Conservation (phyloP, 768 basidiomycete genomes). For the Tremella mesenterica region DNA sequence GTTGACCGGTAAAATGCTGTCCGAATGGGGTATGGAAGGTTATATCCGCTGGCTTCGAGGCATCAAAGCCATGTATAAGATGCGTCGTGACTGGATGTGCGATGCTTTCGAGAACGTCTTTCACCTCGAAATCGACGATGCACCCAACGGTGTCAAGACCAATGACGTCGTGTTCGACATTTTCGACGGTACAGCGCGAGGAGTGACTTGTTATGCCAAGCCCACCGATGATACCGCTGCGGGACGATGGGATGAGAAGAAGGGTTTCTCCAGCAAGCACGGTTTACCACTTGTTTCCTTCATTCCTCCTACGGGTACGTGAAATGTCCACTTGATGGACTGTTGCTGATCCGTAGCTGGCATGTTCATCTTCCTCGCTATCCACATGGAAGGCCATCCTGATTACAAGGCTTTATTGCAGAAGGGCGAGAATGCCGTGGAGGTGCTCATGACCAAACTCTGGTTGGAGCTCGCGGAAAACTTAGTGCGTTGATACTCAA, state of each 20-base stretch:
- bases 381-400: conserved; percentile 58
- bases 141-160: conserved; percentile 14
- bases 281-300: conserved; percentile 54
- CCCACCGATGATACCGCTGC: conserved; percentile 10
- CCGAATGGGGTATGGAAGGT: conserved; percentile 60
- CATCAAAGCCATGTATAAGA: conserved; percentile 45
- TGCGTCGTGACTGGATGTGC: conserved; percentile 47
- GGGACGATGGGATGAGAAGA: conserved; percentile 48
- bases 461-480: conserved; percentile 51
- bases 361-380: conserved; percentile 65
- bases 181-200: conserved; percentile 40
- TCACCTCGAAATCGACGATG: conserved; percentile 49
- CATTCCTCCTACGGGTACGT: conserved; percentile 55
- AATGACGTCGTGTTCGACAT: conserved; percentile 38
- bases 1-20: conserved; percentile 56
- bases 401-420: conserved; percentile 38
- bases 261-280: conserved; percentile 18
- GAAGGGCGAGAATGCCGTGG: conserved; percentile 40
- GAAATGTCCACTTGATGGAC: background rate
- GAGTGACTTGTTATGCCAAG: conserved; percentile 51
- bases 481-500: too few species aligned
- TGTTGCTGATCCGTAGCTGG: conserved; percentile 49
- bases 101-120: conserved; percentile 61
- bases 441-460: conserved; percentile 51
- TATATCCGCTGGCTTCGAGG: conserved; percentile 73